These are phyloP conservation scores for Vararia minispora DNA, from an alignment of 768 basidiomycete species.

Conservation along the genomic window DNA sequence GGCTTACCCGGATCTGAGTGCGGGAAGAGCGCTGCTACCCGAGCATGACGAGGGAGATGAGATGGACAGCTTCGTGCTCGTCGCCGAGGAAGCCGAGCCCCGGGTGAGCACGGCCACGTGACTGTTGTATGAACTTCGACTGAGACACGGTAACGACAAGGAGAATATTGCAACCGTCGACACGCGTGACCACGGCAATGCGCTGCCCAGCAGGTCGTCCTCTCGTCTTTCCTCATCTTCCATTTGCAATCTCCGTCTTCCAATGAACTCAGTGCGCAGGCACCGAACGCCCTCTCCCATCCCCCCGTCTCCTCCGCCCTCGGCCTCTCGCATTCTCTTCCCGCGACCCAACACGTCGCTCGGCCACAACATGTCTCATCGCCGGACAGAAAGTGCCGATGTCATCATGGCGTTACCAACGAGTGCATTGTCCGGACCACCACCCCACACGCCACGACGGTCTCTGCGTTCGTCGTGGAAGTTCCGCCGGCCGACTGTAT, in stretches of 20 bases:
- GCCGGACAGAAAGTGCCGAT: too few relatives aligned
- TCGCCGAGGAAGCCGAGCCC: constrained; percentile 22
- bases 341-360: constrained; percentile 2
- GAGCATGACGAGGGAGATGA: constrained; percentile 24
- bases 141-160: too few relatives aligned
- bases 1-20: constrained; percentile 27
- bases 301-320: constrained; percentile 23
- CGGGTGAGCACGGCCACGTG: too few relatives aligned
- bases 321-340: constrained; percentile 19
- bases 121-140: too few relatives aligned
- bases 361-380: constrained; percentile 6
- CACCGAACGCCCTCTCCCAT: too few relatives aligned
- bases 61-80: constrained; percentile 30
- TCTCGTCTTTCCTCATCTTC: constrained; percentile 22
- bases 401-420: too few relatives aligned
- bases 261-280: constrained; percentile 29
- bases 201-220: constrained; percentile 20
- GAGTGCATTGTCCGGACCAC: constrained; percentile 23
- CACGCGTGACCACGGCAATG: too few relatives aligned
- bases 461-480: constrained; percentile 17
- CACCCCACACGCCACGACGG: constrained; percentile 2
- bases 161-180: too few relatives aligned
- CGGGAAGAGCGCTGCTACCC: constrained; percentile 17
- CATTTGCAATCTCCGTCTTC: constrained; percentile 29
- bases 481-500: constrained; percentile 37